Base-by-base conservation (phyloP, 768 basidiomycete genomes). In the Sarcomyxa edulis region DNA sequence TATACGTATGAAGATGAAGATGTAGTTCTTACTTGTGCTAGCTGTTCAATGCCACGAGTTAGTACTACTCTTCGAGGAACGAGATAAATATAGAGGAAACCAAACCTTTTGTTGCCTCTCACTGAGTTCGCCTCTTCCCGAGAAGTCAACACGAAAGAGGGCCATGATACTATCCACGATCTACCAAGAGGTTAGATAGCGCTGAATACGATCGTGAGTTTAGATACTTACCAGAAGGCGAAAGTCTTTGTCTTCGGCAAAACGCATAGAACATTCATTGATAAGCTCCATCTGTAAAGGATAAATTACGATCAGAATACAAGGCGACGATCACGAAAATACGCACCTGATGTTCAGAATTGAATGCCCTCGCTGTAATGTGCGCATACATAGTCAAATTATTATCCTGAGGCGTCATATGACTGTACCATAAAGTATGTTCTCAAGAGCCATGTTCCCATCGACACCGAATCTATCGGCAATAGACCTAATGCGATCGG, bases 101-200 rank as follows among this genome's bases (percentile, higher is more conserved):
- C 38, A 25, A 25, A 80, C 86, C 66, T 92, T 92, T 56, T 97
- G 94, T 55, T 94, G 93, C 36, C 93, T 72, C 64, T 94, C 92
- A 48, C 91, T 93, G 27, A 96, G 63, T 57, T 96, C 95, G 21
- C 94, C 95, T 66, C 94, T 69, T 15, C 94, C 94, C 3, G 88
- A 89, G 57, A 69, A 98, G 60, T 98, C 94, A 30, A 92, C 88
- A 14, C 92, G 79, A 59, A 98, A 98, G 5, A 95, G 72, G 20
- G 94, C 95, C 90, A 98, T 95, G 44, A 97, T 94, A 50, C 89
- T 93, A 56, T 97, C 95, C 24, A 97, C 76, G 42, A 97, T 92
- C 84, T 95, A 52, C 5, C 40, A 31, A 28, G 23, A 24, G 19
- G 41, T 21, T 25, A 60, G 28, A n/a, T n/a, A 55, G 35, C 34